Evolutionary conservation across 2,329 filamentous ascomycete species (phyloP).

Genomic region (Ilyonectria mors-panacis): DNA sequence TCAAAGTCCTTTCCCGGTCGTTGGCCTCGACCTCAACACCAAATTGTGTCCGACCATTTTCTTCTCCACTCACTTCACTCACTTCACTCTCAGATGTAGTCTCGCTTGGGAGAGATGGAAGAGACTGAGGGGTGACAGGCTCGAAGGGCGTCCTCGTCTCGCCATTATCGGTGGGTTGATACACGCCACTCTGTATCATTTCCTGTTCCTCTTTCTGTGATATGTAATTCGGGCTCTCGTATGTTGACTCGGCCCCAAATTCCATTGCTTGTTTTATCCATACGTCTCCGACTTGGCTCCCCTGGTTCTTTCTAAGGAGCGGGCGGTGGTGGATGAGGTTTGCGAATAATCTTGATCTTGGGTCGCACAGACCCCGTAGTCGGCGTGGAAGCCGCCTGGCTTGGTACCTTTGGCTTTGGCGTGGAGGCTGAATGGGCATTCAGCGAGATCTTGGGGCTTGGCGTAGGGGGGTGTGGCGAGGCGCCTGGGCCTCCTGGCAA

Average conservation of each 20-base stretch:
- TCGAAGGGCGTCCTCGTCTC: not conserved
- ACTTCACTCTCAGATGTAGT: not conserved
- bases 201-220: not conserved
- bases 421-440: constrained; percentile 41
- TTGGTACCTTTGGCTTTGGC: constrained; percentile 43
- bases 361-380: constrained; percentile 45
- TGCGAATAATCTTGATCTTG: constrained; percentile 58
- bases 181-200: not conserved
- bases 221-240: not conserved
- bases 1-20: not conserved
- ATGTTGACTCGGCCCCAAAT: not conserved
- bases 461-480: constrained; percentile 41
- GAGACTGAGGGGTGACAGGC: not conserved
- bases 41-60: not conserved
- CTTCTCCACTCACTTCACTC: not conserved
- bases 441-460: constrained; percentile 48
- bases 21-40: not conserved
- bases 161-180: not conserved
- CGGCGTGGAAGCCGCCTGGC: constrained; percentile 45
- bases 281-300: not conserved
- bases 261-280: not conserved
- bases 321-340: constrained; percentile 49
- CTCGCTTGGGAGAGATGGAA: not conserved
- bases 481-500: constrained; percentile 49
- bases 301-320: constrained; percentile 39